phyloP scores from a whole-genome alignment of 2,329 filamentous ascomycete genomes.

The Huntiella savannae region DNA sequence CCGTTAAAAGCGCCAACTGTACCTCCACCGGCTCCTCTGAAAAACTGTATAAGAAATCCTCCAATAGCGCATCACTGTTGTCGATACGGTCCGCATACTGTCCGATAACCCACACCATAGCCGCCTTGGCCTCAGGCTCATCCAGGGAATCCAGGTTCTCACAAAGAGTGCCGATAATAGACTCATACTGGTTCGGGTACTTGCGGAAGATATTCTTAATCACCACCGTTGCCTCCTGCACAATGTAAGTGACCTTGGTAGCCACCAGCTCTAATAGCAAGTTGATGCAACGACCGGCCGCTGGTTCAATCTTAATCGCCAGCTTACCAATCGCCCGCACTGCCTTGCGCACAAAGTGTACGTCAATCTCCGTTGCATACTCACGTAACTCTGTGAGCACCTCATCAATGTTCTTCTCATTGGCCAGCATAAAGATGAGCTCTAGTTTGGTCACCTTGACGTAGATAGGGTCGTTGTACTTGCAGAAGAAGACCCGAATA shows the following conservation, averaged over 20 bases:
- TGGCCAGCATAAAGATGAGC: conserved; percentile 96
- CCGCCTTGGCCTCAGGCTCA: conserved; percentile 92
- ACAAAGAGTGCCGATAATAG: conserved; percentile 87
- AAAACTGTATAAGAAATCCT: conserved; percentile 90
- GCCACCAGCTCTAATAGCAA: conserved; percentile 81
- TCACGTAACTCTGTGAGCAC: conserved; percentile 86
- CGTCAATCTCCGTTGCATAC: conserved; percentile 95
- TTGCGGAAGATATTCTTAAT: conserved; percentile 99
- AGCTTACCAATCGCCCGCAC: conserved; percentile 94
- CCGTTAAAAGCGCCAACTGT: conserved; percentile 81
- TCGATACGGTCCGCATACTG: conserved; percentile 96
- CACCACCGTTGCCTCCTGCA: conserved; percentile 95
- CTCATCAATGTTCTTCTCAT: conserved; percentile 84
- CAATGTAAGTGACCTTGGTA: conserved; percentile 97
- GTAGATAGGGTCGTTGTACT: conserved; percentile 98
- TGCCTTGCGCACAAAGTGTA: conserved; percentile 95
- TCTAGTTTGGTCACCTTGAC: conserved; percentile 98
- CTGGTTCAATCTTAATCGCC: conserved; percentile 95
- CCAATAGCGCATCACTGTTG: conserved; percentile 80
- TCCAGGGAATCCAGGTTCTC: conserved; percentile 92
- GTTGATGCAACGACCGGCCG: conserved; percentile 78
- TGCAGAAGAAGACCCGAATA: conserved; percentile 98
- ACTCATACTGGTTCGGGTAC: conserved; percentile 97
- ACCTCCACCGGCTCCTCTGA: conserved; percentile 90
- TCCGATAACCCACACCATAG: conserved; percentile 98